Conservation (phyloP, 257 asterid species). For the Ophiorrhiza pumila region DNA sequence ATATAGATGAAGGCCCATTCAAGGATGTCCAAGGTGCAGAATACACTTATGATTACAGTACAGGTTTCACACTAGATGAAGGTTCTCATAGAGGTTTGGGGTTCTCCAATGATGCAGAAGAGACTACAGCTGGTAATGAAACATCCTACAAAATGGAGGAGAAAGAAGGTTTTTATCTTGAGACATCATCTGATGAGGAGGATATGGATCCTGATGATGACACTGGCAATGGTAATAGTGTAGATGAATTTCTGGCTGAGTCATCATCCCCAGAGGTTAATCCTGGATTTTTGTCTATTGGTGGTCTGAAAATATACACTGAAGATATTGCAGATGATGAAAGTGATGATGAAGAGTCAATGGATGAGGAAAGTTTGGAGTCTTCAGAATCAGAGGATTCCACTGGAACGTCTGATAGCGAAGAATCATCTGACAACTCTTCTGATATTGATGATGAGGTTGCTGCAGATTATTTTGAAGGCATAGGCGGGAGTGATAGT, state of each 20-base stretch:
- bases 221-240: constrained; percentile 24
- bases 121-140: constrained; percentile 38
- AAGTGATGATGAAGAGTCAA: constrained; percentile 32
- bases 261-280: constrained; percentile 38
- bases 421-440: constrained; percentile 46
- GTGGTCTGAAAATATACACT: constrained; percentile 76
- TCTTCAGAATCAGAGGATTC: constrained; percentile 54
- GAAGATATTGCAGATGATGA: constrained; percentile 62
- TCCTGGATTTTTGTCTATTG: constrained; percentile 70
- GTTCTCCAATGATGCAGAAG: constrained; percentile 47
- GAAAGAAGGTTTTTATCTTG: constrained; percentile 41
- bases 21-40: constrained; percentile 39
- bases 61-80: constrained; percentile 59
- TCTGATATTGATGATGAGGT: constrained; percentile 81
- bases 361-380: constrained; percentile 51
- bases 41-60: constrained; percentile 51
- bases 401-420: constrained; percentile 48
- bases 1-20: constrained; percentile 48
- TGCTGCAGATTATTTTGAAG: constrained; percentile 84
- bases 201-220: constrained; percentile 33
- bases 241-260: constrained; percentile 32
- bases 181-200: constrained; percentile 40
- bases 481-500: constrained; percentile 58
- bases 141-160: constrained; percentile 42
- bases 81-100: constrained; percentile 74